Evolutionary conservation across 2,329 filamentous ascomycete genomes (phyloP).

Genomic region (Neopestalotiopsis rosae): DNA sequence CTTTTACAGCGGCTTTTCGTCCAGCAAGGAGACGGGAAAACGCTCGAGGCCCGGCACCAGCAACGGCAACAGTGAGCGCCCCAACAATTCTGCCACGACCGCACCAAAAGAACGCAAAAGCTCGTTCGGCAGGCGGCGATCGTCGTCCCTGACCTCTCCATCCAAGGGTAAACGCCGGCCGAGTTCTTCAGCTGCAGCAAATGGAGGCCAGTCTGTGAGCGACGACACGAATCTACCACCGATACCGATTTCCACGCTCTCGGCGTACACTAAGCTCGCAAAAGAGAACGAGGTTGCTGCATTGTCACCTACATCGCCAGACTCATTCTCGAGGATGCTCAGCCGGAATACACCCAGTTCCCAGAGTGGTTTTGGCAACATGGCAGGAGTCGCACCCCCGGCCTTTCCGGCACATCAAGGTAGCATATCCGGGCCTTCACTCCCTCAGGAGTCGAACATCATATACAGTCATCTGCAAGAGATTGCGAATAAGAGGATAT

Average conservation of each 20-base stretch:
- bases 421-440: neutral
- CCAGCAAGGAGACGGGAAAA: constrained; percentile 21
- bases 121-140: constrained; percentile 56
- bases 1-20: constrained; percentile 26
- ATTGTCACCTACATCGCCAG: constrained; percentile 39
- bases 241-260: constrained; percentile 58
- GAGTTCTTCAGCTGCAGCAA: constrained; percentile 47
- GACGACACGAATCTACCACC: constrained; percentile 57
- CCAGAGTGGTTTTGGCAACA: constrained; percentile 34
- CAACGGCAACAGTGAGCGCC: constrained; percentile 34
- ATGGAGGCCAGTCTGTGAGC: constrained; percentile 40
- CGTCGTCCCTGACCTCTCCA: constrained; percentile 52
- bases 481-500: constrained; percentile 88
- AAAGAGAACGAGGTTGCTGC: constrained; percentile 36
- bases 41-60: constrained; percentile 43
- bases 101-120: constrained; percentile 53
- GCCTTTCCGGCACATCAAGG: constrained; percentile 13
- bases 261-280: constrained; percentile 51
- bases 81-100: constrained; percentile 23
- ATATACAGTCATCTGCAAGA: constrained; percentile 76
- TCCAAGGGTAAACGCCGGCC: constrained; percentile 44
- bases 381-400: constrained; percentile 30
- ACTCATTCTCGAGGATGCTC: constrained; percentile 51
- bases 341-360: constrained; percentile 44
- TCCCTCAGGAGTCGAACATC: constrained; percentile 46